Conservation (phyloP, 78 protist genomes). For the slime mould (Dictyostelium discoideum) region dicty_2.7 NC_007089.4:3566001-3566500, state of each 20-base stretch:
- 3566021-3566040: constrained; percentile 54
- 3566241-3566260: too few relatives aligned
- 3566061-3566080: neutral
- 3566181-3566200: too few relatives aligned
- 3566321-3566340: neutral
- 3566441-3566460: neutral
- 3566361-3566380: too few relatives aligned
- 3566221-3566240: too few relatives aligned
- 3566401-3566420: too few relatives aligned
- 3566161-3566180: too few relatives aligned
- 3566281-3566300: too few relatives aligned
- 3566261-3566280: too few relatives aligned
- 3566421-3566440: too few relatives aligned
- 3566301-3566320: too few relatives aligned
- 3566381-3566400: too few relatives aligned
- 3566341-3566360: too few relatives aligned
- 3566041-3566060: constrained; percentile 68
- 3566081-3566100: neutral
- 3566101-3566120: neutral
- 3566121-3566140: neutral
- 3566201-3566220: neutral
- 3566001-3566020: constrained; percentile 51
- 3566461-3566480: neutral
- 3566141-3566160: neutral
- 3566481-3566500: neutral